Percentiles rank a stretch among this genome's conserved stretches.
phyloP scores from a whole-genome alignment of 2,329 filamentous ascomycete species.

The Neofusicoccum umdonicola region DNA sequence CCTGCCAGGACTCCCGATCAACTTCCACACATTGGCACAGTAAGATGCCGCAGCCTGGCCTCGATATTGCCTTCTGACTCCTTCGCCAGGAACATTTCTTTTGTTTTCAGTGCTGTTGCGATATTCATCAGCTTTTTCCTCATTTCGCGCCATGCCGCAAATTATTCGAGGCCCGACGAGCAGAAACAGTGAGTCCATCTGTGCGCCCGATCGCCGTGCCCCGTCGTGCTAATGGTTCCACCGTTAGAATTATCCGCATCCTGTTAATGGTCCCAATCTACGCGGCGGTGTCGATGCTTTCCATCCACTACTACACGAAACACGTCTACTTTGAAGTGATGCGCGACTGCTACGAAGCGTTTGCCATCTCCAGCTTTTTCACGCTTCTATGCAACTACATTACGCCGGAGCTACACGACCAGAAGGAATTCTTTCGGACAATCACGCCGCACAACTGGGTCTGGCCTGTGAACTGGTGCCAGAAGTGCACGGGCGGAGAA shows the following conservation, averaged over 20 bases:
- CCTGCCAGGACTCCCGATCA: not conserved
- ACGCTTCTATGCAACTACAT: slow-evolving; percentile 78
- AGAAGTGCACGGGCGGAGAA: slow-evolving; percentile 67
- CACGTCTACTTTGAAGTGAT: slow-evolving; percentile 79
- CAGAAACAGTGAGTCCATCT: slow-evolving; percentile 54
- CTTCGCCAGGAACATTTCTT: slow-evolving; percentile 41
- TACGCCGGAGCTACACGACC: slow-evolving; percentile 71
- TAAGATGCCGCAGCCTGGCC: not conserved
- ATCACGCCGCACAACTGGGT: slow-evolving; percentile 71
- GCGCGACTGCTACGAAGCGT: slow-evolving; percentile 84
- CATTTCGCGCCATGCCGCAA: slow-evolving; percentile 57
- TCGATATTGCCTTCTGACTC: not conserved
- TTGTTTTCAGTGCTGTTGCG: slow-evolving; percentile 53
- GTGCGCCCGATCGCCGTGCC: too few relatives aligned
- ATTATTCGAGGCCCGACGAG: slow-evolving; percentile 59
- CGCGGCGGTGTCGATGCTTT: slow-evolving; percentile 69
- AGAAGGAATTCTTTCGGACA: slow-evolving; percentile 76
- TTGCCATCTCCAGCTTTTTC: slow-evolving; percentile 85
- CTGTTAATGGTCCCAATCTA: slow-evolving; percentile 87
- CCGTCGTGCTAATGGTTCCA: not conserved
- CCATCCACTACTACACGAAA: slow-evolving; percentile 71
- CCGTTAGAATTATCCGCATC: slow-evolving; percentile 75
- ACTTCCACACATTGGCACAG: slow-evolving; percentile 7
- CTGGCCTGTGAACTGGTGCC: slow-evolving; percentile 68
- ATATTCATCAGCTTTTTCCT: slow-evolving; percentile 52